phyloP scores from a whole-genome alignment of 352 stramenopile genomes.

The Globisporangium middletonii region DNA sequence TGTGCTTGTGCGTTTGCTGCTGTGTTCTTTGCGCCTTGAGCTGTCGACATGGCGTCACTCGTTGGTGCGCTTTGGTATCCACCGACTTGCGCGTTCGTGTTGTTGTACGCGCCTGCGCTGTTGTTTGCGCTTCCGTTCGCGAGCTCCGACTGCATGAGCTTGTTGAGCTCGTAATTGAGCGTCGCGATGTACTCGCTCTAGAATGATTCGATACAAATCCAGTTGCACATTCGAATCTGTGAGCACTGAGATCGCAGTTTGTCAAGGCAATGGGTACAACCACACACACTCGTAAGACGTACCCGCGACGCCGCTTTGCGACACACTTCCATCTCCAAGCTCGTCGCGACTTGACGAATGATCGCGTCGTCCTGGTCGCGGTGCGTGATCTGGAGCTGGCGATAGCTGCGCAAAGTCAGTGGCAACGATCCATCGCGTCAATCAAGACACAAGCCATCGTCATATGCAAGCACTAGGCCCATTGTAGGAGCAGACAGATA shows the following conservation, averaged over 20 bases:
- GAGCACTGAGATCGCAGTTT: neutral
- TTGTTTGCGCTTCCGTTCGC: neutral
- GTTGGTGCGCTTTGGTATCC: slow-evolving; percentile 6
- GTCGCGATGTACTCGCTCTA: slow-evolving; percentile 47
- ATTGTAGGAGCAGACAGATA: neutral
- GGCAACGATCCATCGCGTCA: neutral
- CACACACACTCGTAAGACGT: slow-evolving; percentile 2
- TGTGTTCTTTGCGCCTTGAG: no score
- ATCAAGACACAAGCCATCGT: slow-evolving; percentile 2
- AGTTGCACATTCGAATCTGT: neutral
- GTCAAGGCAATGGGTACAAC: neutral
- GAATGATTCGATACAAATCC: neutral
- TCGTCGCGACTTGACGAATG: slow-evolving; percentile 53
- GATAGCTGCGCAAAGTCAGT: slow-evolving; percentile 32
- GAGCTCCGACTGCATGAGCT: slow-evolving; percentile 51
- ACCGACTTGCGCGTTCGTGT: neutral
- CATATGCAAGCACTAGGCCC: neutral
- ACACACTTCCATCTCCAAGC: slow-evolving; percentile 65
- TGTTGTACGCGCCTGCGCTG: neutral
- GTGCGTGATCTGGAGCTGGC: slow-evolving; percentile 52
- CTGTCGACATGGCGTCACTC: neutral
- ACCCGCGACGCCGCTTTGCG: slow-evolving; percentile 35
- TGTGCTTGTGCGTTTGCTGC: slow-evolving; percentile 3
- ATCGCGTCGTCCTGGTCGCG: slow-evolving; percentile 42
- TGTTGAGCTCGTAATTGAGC: slow-evolving; percentile 59